Base-by-base conservation (phyloP, 2,329 filamentous ascomycete species). In the Neocatenulostroma microsporum region DNA sequence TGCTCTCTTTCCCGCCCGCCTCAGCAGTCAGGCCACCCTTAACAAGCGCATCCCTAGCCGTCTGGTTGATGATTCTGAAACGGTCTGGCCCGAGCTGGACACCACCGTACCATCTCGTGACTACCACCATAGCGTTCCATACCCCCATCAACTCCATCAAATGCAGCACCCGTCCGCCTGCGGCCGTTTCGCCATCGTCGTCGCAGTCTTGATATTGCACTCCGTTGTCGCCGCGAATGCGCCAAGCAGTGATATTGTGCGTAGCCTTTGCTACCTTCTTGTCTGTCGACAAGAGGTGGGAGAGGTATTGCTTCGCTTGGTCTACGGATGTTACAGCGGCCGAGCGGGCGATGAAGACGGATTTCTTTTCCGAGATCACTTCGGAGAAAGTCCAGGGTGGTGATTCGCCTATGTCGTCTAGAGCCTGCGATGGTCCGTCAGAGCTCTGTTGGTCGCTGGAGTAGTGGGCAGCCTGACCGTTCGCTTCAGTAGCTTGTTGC, bases 161-260 rank as follows among this genome's bases (percentile, higher is more conserved):
- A 64, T 94, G 86, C 42, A 96, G 63, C 54, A 98, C 62, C 27
- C 91, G 73, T 0, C 82, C 80, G 1, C 91, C 91, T 0, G 91
- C 91, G 5, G 91, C 91, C 18, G 84, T 84, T 70, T 98, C 91
- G 2, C 91, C 91, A 58, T 98, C 91, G 53, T 98, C 91, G 53
- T 98, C 84, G 56, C 82, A 95, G 62, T 98, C 91, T 60, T 96
- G 88, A 49, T 80, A 86, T n/a, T 54, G 51, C 28, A 51, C 51
- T 5, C 45, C 71, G 4, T 66, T 64, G 0, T 62, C 51, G 0
- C 74, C 76, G 20, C 74, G 76, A 37, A 96, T 88, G 9, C 91
- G 76, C 84, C 87, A 96, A 1, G 89, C 89, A 14, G 82, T 88
- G 56, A 98, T 95, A 60, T 96, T 96, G 61, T 98, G 91, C 42